These are phyloP conservation scores for Rhizophora mangle DNA, from an alignment of 345 rosid species.

Conservation along the genomic window DNA sequence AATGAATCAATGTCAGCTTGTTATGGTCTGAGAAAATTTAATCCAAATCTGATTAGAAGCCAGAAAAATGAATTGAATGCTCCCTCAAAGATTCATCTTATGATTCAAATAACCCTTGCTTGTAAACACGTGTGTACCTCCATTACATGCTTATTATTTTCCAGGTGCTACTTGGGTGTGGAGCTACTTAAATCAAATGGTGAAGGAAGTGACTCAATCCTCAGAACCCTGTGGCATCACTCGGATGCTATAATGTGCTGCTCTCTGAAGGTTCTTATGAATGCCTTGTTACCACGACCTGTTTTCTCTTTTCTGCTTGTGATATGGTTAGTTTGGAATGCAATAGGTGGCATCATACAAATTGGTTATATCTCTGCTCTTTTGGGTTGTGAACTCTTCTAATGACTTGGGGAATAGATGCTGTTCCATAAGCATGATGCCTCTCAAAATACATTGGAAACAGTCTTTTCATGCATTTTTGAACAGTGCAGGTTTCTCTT, in stretches of 20 bases:
- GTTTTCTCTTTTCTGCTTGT: not conserved
- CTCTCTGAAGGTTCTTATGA: slow-evolving; percentile 67
- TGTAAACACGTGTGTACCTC: not conserved
- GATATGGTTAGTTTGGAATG: not conserved
- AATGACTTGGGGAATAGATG: too few species aligned
- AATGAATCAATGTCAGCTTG: not conserved
- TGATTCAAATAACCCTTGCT: not conserved
- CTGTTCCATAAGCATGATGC: not conserved
- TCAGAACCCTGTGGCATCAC: slow-evolving; percentile 92
- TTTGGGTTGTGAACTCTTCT: too few species aligned
- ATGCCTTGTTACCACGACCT: not conserved
- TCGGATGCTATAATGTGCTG: slow-evolving; percentile 98
- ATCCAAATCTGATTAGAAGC: too few species aligned
- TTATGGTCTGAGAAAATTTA: too few species aligned
- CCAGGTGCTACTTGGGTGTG: slow-evolving; percentile 87
- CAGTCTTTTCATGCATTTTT: not conserved
- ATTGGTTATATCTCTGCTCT: not conserved
- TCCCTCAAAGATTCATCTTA: not conserved
- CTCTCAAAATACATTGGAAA: not conserved
- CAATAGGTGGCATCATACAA: not conserved
- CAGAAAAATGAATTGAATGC: not conserved
- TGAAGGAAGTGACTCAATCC: slow-evolving; percentile 72
- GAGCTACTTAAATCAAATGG: slow-evolving; percentile 65
- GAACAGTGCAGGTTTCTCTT: too few species aligned
- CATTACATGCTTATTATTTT: slow-evolving; percentile 10